Evolutionary conservation across 331 rosid genomes (phyloP), one percentile per base, ranked within the genome.

Genomic region (Pyrus hybrid): DNA sequence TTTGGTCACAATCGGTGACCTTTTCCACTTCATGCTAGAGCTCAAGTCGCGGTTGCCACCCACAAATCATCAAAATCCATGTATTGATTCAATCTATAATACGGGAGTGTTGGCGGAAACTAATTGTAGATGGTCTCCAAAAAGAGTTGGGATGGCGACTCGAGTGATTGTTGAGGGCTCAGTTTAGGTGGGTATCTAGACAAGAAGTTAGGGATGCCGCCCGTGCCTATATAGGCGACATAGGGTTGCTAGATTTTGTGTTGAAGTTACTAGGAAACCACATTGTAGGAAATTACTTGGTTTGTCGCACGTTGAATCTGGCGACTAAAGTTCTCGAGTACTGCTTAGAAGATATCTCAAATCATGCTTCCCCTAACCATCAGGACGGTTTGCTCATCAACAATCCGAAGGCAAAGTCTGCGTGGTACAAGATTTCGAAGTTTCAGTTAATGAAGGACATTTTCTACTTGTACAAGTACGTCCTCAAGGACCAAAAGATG

Each of bases 181-280:
- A 88, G 7, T 89, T 83, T 13, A 80, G 86, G 18, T 92, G 97
- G 97, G 86, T 94, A 53, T 94, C 99, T 13, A 83, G 99, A 74
- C 97, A 94, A 71, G 87, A 94, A 78, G 99, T 94, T 3, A 77
- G 99, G 61, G 97, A 94, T 6, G 90, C 90, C 0, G 97, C 99
- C 1, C 86, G 97, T 5, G 77, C 85, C 2, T 89, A 88, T 49
- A 85, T 94, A n/a, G 96, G 96, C 0, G 97, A 92, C 78, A 94
- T 93, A 0, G 93, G 99, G 3, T 82, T 94, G 76, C 69, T 92
- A 4, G 97, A 94, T 80, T 92, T 90, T 28, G 97, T 92, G 63
- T 70, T 94, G 12, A 94, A 92, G 74, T 94, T 92, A 0, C 77
- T 94, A n/a, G 97, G 97, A 23, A 94, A 92, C 69, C 96, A 88